These are phyloP conservation scores for Blakeslea trispora DNA, from an alignment of 371 early-diverging fungal species.

Conservation along the genomic window DNA sequence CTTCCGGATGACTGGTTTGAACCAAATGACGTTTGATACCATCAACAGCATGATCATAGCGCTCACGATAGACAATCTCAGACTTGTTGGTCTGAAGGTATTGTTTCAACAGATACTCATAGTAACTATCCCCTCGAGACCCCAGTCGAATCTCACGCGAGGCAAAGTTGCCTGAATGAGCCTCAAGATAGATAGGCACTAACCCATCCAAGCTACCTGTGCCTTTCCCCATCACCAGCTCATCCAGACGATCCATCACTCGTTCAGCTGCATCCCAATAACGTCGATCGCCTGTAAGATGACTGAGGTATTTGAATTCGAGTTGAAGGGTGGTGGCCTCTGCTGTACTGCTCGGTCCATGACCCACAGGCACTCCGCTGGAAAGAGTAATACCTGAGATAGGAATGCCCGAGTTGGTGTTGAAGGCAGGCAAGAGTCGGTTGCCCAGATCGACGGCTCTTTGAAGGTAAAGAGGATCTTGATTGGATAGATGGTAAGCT, in stretches of 20 bases:
- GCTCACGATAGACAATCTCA: slow-evolving; percentile 64
- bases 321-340: slow-evolving; percentile 88
- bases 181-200: slow-evolving; percentile 74
- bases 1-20: slow-evolving; percentile 56
- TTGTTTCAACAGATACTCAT: slow-evolving; percentile 91
- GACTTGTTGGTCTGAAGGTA: slow-evolving; percentile 73
- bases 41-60: slow-evolving; percentile 70
- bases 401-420: slow-evolving; percentile 76
- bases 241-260: slow-evolving; percentile 62
- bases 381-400: slow-evolving; percentile 69
- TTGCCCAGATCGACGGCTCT: slow-evolving; percentile 84
- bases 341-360: slow-evolving; percentile 69
- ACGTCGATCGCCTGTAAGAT: slow-evolving; percentile 70
- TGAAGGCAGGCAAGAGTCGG: slow-evolving; percentile 76
- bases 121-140: slow-evolving; percentile 89
- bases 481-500: slow-evolving; percentile 75
- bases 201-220: slow-evolving; percentile 65
- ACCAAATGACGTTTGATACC: slow-evolving; percentile 78
- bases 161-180: slow-evolving; percentile 45
- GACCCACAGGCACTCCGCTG: slow-evolving; percentile 31
- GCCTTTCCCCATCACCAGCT: slow-evolving; percentile 29
- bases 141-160: slow-evolving; percentile 70
- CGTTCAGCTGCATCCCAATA: slow-evolving; percentile 75
- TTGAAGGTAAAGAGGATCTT: slow-evolving; percentile 64
- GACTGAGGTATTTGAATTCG: slow-evolving; percentile 85